Percentiles rank a stretch among this genome's conserved stretches.
These are phyloP conservation scores for Ustulina deusta DNA, from an alignment of 2,329 filamentous ascomycete species.

Conservation along the genomic window DNA sequence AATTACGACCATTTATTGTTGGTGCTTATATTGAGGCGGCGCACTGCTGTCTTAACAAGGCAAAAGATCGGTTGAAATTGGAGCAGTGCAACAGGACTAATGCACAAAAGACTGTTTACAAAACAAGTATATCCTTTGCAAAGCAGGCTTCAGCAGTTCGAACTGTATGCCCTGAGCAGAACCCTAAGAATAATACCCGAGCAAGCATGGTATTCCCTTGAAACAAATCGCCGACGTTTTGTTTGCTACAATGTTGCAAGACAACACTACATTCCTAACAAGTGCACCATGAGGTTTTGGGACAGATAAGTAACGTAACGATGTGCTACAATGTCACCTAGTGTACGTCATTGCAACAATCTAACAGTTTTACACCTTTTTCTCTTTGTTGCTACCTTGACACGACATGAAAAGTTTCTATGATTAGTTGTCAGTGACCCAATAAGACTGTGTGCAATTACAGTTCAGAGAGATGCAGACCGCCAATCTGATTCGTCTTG, in stretches of 20 bases:
- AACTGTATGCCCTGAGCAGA: background rate
- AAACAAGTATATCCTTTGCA: conserved; percentile 14
- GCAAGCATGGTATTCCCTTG: background rate
- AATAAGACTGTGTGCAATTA: background rate
- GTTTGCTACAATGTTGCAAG: background rate
- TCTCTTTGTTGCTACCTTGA: background rate
- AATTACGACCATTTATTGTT: conserved; percentile 7
- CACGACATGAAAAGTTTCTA: background rate
- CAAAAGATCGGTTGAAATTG: conserved; percentile 27
- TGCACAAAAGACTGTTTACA: conserved; percentile 26
- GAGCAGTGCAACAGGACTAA: conserved; percentile 30
- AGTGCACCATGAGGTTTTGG: background rate
- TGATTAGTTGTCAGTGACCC: conserved; percentile 9
- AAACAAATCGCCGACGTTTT: conserved; percentile 9
- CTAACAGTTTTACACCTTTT: no score
- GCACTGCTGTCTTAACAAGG: conserved; percentile 21
- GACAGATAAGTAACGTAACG: background rate
- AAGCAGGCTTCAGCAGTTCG: conserved; percentile 2
- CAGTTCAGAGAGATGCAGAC: conserved; percentile 17
- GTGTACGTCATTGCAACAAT: background rate
- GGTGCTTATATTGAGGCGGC: conserved; percentile 1
- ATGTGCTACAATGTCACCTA: background rate
- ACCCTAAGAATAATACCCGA: background rate
- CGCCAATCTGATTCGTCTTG: conserved; percentile 34
- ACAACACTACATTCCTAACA: no score